These are phyloP conservation scores for Boechera stricta DNA, from an alignment of 345 rosid species.

Conservation along the genomic window DNA sequence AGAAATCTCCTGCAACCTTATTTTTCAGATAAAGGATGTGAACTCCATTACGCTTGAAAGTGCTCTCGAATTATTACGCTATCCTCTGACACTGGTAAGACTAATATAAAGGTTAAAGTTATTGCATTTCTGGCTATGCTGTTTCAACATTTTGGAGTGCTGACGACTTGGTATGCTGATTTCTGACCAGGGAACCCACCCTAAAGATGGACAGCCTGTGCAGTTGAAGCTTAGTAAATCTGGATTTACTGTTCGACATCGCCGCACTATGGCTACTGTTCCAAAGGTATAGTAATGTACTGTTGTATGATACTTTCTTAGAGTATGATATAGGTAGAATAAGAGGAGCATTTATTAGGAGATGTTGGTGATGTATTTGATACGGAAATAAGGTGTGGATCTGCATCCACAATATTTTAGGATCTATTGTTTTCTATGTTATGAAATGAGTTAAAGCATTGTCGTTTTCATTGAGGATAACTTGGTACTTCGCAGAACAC, in stretches of 20 bases:
- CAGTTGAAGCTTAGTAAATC: constrained; percentile 64
- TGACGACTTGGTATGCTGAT: constrained; percentile 29
- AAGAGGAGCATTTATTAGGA: constrained; percentile 15
- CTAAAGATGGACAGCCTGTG: constrained; percentile 82
- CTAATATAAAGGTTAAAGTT: constrained; percentile 27
- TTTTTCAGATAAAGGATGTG: constrained; percentile 70
- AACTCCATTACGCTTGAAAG: constrained; percentile 67
- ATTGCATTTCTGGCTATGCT: constrained; percentile 22
- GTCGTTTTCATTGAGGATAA: constrained; percentile 17
- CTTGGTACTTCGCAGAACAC: constrained; percentile 58
- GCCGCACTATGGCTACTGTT: constrained; percentile 75
- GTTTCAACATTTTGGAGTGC: constrained; percentile 28
- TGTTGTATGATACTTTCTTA: constrained; percentile 11
- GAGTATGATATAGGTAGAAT: constrained; percentile 25
- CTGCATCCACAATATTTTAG: constrained; percentile 15
- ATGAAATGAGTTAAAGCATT: constrained; percentile 22
- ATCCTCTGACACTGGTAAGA: constrained; percentile 81
- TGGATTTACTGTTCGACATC: constrained; percentile 74
- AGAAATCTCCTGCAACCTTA: constrained; percentile 25
- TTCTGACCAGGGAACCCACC: constrained; percentile 75
- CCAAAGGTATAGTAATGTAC: constrained; percentile 69
- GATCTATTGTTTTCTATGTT: constrained; percentile 19
- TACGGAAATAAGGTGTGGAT: constrained; percentile 26
- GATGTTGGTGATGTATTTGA: constrained; percentile 16
- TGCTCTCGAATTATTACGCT: constrained; percentile 78